These are phyloP conservation scores for Populus simonii DNA, from an alignment of 345 rosid genomes.

Conservation along the genomic window DNA sequence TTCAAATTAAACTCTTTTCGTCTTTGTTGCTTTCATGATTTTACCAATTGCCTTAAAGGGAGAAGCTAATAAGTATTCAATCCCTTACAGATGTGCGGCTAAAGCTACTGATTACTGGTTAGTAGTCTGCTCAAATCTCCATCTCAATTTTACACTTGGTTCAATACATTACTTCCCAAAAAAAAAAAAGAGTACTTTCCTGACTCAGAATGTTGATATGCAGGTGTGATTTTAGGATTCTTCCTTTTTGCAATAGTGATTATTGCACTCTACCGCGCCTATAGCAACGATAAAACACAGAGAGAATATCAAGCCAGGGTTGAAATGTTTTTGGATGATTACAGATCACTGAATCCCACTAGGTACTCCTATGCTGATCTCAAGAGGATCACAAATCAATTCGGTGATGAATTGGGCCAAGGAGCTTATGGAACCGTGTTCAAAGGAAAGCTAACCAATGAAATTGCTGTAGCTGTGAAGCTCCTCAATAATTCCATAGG, in stretches of 20 bases:
- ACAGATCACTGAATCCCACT: conserved; percentile 4
- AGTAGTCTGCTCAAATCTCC: neutral
- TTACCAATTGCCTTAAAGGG: neutral
- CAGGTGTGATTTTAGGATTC: neutral
- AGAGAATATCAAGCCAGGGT: neutral
- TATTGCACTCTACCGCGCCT: neutral
- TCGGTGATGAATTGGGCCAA: neutral
- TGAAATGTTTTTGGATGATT: conserved; percentile 2
- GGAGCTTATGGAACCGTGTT: conserved; percentile 15
- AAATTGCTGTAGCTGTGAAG: conserved; percentile 8
- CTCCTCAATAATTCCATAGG: conserved; percentile 1
- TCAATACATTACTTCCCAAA: neutral
- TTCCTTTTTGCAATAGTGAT: neutral
- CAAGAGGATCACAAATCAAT: conserved; percentile 11
- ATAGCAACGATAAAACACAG: neutral
- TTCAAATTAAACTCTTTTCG: neutral
- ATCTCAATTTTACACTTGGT: too few species aligned
- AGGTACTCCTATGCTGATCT: conserved; percentile 9
- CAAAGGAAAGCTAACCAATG: conserved; percentile 8
- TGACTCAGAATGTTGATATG: neutral
- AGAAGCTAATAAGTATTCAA: too few species aligned
- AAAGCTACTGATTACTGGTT: neutral
- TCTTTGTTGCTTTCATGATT: neutral
- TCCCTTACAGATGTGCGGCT: neutral
- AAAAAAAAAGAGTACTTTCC: neutral